These are phyloP conservation scores for Stemphylium vesicarium DNA, from an alignment of 2,329 filamentous ascomycete species.

Conservation along the genomic window DNA sequence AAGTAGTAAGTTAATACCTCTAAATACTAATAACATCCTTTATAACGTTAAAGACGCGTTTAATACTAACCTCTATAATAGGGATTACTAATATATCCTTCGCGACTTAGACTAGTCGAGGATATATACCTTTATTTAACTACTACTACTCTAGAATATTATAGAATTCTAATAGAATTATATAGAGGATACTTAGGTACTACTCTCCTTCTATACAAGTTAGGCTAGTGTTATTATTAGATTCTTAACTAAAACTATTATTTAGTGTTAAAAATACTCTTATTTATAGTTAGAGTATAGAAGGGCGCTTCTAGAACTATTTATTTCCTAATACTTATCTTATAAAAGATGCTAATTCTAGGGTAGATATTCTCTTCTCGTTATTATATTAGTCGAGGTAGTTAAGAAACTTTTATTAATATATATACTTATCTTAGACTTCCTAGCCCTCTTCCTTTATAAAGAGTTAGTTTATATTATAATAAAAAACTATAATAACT, in stretches of 20 bases:
- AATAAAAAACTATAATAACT: too few species aligned
- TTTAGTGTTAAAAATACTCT: too few species aligned
- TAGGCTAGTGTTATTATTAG: neutral
- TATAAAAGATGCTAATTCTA: too few species aligned
- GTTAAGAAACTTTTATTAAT: conserved; percentile 1
- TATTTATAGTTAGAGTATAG: too few species aligned
- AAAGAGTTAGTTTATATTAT: conserved; percentile 4
- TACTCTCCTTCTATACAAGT: neutral
- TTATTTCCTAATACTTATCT: too few species aligned
- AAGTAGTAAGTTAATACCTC: too few species aligned
- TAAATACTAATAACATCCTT: too few species aligned
- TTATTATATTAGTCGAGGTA: conserved; percentile 7
- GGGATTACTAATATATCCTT: neutral
- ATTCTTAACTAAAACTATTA: too few species aligned
- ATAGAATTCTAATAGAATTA: neutral
- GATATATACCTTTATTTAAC: neutral
- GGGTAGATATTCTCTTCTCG: neutral
- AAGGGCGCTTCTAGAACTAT: too few species aligned
- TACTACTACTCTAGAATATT: neutral
- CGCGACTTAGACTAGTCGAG: neutral
- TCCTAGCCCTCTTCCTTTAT: neutral
- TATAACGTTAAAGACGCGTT: neutral
- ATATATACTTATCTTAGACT: neutral
- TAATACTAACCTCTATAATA: neutral
- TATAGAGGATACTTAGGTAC: neutral